phyloP scores from a whole-genome alignment of 805 yeast species.

The Lipomyces yamanashiensis region DNA sequence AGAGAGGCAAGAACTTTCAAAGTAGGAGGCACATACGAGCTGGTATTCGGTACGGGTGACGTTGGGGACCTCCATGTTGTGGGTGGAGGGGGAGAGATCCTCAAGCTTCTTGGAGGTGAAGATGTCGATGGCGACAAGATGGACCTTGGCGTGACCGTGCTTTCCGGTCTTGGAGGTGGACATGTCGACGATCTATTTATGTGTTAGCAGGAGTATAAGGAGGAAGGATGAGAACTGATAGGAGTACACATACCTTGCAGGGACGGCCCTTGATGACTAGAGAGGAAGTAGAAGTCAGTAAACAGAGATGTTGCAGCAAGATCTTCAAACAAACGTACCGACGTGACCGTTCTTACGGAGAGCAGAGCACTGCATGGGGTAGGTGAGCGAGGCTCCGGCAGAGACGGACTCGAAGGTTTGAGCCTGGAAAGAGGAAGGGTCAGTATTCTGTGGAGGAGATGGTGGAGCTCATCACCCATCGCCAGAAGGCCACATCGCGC shows the following conservation, averaged over 20 bases:
- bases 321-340: constrained; percentile 44
- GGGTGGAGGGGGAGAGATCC: constrained; percentile 99
- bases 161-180: constrained; percentile 99
- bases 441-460: background rate
- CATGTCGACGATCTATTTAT: constrained; percentile 83
- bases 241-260: constrained; percentile 64
- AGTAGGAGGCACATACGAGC: constrained; percentile 45
- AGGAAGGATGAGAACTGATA: background rate
- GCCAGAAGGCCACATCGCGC: background rate
- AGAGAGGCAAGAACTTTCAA: background rate
- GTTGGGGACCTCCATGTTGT: constrained; percentile 99
- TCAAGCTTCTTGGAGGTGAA: constrained; percentile 99
- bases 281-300: background rate
- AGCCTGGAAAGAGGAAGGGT: constrained; percentile 18
- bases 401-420: constrained; percentile 97
- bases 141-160: constrained; percentile 99
- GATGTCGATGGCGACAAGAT: constrained; percentile 97
- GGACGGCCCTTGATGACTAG: constrained; percentile 92
- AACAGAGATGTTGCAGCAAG: background rate
- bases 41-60: constrained; percentile 95
- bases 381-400: constrained; percentile 98
- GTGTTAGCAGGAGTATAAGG: background rate
- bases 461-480: background rate
- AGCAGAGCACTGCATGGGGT: constrained; percentile 99
- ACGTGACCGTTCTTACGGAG: constrained; percentile 99